Base-by-base conservation (phyloP, 2,329 filamentous ascomycete genomes). In the Pestalotiopsis sp. region DNA sequence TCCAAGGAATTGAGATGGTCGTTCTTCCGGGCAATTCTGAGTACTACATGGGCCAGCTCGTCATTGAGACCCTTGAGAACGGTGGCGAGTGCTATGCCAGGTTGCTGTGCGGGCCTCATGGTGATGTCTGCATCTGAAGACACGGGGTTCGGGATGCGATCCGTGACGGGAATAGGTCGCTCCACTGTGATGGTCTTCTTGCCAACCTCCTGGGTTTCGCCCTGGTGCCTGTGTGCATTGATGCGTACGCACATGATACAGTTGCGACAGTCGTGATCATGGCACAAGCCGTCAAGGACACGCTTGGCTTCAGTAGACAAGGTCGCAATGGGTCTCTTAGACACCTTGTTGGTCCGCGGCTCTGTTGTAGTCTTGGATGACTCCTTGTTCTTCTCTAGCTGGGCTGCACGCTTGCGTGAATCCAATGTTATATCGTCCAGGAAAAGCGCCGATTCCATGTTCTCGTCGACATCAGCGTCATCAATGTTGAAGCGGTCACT, bases 1-100 rank as follows among this genome's bases (percentile, higher is more conserved):
- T 96, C 91, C 68, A 90, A 88, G 25, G 83, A 83, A 71, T 90
- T 89, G 79, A 94, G 93, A 49, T 86, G 81, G 3, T 83, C 84
- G 73, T 92, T 88, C 68, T 89, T 86, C 41, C 85, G 79, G 0
- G 86, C 83, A n/a, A 94, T 86, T 74, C 91, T 86, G 72, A 92
- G 85, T 79, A 93, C 92, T 66, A 97, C 81, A 77, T 97, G 93
- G 13, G 87, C 86, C 59, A 95, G 87, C 78, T 97, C 94, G 76
- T 97, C 93, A 73, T 93, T 86, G 3, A 97, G 83, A 7, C 90
- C 87, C 80, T 97, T 96, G 78, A 97, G 91, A 25, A 97, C 92
- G n/a, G 91, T 88, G 7, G 92, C 92, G 27, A 97, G 87, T 11
- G 94, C 93, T 58, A 91, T 81, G 4, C 87, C 89, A 0, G 93